Percentiles rank a stretch among this genome's conserved stretches.
Evolutionary conservation across 306 rosid genomes (phyloP).

Genomic region (Dalbergia cochinchinensis): DNA sequence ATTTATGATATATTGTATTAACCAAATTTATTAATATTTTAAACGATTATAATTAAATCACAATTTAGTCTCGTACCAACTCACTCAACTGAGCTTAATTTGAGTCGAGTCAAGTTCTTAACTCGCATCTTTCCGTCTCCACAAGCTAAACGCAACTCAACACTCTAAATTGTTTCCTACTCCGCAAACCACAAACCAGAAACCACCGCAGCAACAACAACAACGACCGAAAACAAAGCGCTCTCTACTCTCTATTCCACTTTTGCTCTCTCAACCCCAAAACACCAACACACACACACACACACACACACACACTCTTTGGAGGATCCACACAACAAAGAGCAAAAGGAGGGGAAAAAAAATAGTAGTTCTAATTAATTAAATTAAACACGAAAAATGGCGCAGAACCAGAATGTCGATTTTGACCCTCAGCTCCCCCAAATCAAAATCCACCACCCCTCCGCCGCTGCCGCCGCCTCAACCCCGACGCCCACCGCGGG

Average conservation of each 20-base stretch:
- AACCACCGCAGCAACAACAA: neutral
- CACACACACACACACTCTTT: neutral
- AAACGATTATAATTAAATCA: no score
- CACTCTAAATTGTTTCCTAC: neutral
- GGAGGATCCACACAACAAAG: neutral
- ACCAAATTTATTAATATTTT: no score
- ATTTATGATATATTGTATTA: no score
- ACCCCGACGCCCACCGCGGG: conserved; percentile 81
- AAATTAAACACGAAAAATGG: neutral
- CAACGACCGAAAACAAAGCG: neutral
- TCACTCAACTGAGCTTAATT: no score
- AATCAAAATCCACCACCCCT: conserved; percentile 76
- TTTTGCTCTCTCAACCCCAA: no score
- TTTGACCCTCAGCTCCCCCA: conserved; percentile 75
- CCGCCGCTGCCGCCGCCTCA: conserved; percentile 63
- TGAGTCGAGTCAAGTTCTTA: no score
- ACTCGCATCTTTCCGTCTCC: neutral
- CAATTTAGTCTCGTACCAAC: neutral
- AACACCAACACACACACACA: no score
- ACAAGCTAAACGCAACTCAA: neutral
- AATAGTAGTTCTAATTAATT: neutral
- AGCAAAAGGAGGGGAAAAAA: neutral
- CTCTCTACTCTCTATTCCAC: no score
- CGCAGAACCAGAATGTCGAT: conserved; percentile 36
- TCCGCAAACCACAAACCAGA: neutral